Evolutionary conservation across 129 eudicot genomes (phyloP).

Genomic region (Oenanthe sinensis): DNA sequence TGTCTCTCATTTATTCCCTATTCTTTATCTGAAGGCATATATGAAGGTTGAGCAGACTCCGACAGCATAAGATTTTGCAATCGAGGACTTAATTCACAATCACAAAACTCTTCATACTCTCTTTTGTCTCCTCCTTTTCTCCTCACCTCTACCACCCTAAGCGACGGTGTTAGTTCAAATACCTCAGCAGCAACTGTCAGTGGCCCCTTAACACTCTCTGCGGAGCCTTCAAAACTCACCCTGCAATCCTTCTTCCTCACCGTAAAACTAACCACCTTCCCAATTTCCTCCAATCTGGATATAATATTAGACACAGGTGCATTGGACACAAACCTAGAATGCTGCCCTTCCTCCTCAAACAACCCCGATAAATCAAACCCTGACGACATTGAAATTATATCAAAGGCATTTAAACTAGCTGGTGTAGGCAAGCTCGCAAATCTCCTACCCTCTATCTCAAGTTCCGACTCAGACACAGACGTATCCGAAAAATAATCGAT

Average conservation of each 20-base stretch:
- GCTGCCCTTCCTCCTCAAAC: conserved; percentile 1
- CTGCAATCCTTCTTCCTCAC: conserved; percentile 9
- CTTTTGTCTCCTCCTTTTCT: background rate
- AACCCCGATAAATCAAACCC: background rate
- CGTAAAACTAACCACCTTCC: background rate
- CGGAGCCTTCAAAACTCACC: background rate
- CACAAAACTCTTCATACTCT: background rate
- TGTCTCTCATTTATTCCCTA: background rate
- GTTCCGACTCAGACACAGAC: background rate
- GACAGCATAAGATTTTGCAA: background rate
- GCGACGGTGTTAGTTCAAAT: conserved; percentile 3
- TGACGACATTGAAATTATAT: background rate
- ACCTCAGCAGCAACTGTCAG: background rate
- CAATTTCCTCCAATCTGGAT: background rate
- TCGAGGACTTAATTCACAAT: background rate
- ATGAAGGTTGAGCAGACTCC: background rate
- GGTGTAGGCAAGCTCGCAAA: background rate
- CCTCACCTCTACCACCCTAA: conserved; percentile 2
- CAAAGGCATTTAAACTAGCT: background rate
- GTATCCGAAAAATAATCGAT: background rate
- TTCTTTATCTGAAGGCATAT: background rate
- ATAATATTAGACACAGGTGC: background rate
- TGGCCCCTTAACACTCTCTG: conserved; percentile 2
- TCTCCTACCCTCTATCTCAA: background rate
- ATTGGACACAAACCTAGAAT: background rate